A percentile compares a stretch with the other conserved stretches of the same genome.
Evolutionary conservation across 2,329 filamentous ascomycete species (phyloP).

Genomic region (Pochonia chlamydosporia): DNA sequence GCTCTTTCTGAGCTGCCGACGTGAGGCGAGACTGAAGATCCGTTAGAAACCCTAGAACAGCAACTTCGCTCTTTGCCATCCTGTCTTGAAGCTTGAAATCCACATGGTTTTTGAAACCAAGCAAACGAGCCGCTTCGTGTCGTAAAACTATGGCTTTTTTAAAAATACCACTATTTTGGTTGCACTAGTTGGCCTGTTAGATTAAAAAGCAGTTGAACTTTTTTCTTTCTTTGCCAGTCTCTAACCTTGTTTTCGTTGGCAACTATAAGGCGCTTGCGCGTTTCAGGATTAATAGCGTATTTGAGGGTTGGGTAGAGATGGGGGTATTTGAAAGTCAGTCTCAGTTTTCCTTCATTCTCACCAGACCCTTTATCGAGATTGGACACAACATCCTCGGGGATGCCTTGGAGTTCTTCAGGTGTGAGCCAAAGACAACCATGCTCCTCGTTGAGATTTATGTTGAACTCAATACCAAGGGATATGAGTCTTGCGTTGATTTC

Average conservation of each 20-base stretch:
- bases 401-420: not conserved
- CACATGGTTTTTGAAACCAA: constrained; percentile 52
- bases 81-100: constrained; percentile 51
- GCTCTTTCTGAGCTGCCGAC: constrained; percentile 37
- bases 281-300: not conserved
- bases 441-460: not conserved
- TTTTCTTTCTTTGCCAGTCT: too few relatives aligned
- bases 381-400: not conserved
- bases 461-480: not conserved
- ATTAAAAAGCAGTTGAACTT: too few relatives aligned
- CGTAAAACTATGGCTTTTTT: constrained; percentile 49
- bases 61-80: constrained; percentile 59
- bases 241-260: constrained; percentile 8
- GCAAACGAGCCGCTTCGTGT: constrained; percentile 48
- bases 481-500: not conserved
- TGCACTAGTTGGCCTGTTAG: too few relatives aligned
- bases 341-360: too few relatives aligned
- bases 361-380: too few relatives aligned
- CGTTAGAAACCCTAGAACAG: too few relatives aligned
- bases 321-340: too few relatives aligned
- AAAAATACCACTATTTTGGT: constrained; percentile 33
- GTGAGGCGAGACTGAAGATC: too few relatives aligned
- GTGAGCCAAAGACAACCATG: not conserved
- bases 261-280: not conserved
- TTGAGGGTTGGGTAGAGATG: too few relatives aligned